Base-by-base conservation (phyloP, 495 filamentous ascomycete genomes). In the Podospora sp. region DNA sequence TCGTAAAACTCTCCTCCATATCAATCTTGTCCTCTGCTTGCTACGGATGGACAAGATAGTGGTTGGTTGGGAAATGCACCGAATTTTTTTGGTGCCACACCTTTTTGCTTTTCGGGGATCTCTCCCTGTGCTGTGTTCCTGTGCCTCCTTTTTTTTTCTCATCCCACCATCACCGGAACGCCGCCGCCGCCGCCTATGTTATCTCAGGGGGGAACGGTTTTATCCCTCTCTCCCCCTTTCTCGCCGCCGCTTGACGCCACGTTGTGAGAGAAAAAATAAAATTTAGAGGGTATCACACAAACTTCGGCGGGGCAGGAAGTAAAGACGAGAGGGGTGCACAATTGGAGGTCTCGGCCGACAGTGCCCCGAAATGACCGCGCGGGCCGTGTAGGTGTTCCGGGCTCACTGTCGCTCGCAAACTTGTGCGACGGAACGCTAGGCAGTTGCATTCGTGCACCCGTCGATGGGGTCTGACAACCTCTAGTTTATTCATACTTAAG, bases 61-160 rank as follows among this genome's bases (percentile, higher is more conserved):
- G 52, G 20, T 7, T 55, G 52, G 20, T 2, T 55, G 52, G 50
- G n/a, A 55, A 55, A 55, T 55, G 6, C 52, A 22, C 24, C 52
- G 52, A 26, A 12, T 14, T 18, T 8, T 14, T 33, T 11, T 27
- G 27, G 59, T 36, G 27, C 29, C 27, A 36, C 59, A 21, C 29
- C 24, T 36, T 22, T 36, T n/a, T 40, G 3, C 33, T 18, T 61
- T 14, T 40, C 27, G 20, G 20, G 52, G 12, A 2, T 56, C 7
- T 56, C 52, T 27, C 29, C 29, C 29, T 33, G 29, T 33, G 29
- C 29, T 4, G 29, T 8, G 55, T n/a, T 33, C 14, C 52, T 60
- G 24, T 36, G 29, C 27, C 59, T 61, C 33, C 35, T 40, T 61
- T 33, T 60, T 60, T 29, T n/a, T 40, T 21, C n/a, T 22, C 16